phyloP scores from a whole-genome alignment of 176 grass and related monocot genomes.

The Phoenix dactylifera region DNA sequence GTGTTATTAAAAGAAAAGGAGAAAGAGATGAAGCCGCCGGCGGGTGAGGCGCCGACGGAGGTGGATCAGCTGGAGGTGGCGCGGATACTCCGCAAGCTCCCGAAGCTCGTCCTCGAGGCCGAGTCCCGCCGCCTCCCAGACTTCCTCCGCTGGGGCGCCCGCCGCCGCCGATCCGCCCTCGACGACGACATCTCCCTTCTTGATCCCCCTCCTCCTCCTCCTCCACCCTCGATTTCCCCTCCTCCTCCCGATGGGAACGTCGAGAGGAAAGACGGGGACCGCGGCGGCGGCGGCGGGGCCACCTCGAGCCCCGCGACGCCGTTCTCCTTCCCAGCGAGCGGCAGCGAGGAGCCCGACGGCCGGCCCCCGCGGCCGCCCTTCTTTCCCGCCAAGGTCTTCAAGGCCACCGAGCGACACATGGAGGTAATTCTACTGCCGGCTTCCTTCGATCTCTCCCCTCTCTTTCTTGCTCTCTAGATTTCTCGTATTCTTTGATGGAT shows the following conservation, averaged over 20 bases:
- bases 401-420: not conserved
- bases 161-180: slow-evolving; percentile 11
- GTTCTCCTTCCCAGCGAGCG: slow-evolving; percentile 14
- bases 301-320: slow-evolving; percentile 6
- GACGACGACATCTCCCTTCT: not conserved
- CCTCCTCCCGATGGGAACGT: not conserved
- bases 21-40: not conserved
- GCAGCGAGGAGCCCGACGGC: slow-evolving; percentile 1
- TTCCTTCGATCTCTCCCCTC: not conserved
- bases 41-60: not conserved
- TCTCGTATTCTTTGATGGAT: not conserved
- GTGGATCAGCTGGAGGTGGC: slow-evolving; percentile 21
- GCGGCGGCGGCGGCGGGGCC: not conserved
- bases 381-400: no score
- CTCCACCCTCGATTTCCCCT: not conserved
- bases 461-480: not conserved
- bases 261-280: not conserved
- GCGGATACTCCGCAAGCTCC: slow-evolving; percentile 9
- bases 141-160: slow-evolving; percentile 8
- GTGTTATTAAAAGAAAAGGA: no score
- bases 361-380: not conserved
- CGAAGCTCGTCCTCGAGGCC: slow-evolving; percentile 1
- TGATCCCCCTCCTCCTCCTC: not conserved
- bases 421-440: not conserved
- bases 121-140: not conserved